Conservation (phyloP, 345 rosid genomes). For the Psidium guajava region DNA sequence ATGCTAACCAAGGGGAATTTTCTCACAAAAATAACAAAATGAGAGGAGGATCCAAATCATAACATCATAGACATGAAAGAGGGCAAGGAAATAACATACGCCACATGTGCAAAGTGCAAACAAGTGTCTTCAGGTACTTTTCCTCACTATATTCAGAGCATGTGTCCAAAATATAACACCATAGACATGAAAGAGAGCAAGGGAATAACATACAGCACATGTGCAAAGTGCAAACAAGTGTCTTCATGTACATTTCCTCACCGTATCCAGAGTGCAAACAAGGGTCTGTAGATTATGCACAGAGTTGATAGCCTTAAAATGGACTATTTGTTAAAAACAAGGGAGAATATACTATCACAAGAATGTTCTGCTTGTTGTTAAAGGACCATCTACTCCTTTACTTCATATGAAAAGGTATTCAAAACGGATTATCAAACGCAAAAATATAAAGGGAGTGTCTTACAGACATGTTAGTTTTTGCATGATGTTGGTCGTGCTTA, state of each 20-base stretch:
- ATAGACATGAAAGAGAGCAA: neutral
- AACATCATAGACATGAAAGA: neutral
- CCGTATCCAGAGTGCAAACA: neutral
- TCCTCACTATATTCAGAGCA: neutral
- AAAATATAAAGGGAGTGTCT: neutral
- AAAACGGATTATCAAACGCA: neutral
- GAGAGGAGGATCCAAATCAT: neutral
- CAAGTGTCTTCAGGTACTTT: neutral
- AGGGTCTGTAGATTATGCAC: neutral
- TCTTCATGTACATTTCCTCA: neutral
- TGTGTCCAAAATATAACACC: neutral
- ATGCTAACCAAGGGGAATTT: neutral
- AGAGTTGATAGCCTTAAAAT: neutral
- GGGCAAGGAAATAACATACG: neutral
- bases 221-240: neutral
- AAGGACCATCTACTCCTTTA: neutral
- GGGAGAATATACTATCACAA: neutral
- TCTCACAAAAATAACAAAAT: neutral
- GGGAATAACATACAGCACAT: neutral
- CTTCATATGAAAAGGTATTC: neutral
- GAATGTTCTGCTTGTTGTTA: neutral
- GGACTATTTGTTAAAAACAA: neutral
- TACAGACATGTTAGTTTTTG: conserved; percentile 87
- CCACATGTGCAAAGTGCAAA: neutral
- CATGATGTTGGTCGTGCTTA: conserved; percentile 92